Evolutionary conservation across 106 monocot genomes (phyloP), one percentile per base, ranked within the genome.

Genomic region (Dendrobium catenatum): DNA sequence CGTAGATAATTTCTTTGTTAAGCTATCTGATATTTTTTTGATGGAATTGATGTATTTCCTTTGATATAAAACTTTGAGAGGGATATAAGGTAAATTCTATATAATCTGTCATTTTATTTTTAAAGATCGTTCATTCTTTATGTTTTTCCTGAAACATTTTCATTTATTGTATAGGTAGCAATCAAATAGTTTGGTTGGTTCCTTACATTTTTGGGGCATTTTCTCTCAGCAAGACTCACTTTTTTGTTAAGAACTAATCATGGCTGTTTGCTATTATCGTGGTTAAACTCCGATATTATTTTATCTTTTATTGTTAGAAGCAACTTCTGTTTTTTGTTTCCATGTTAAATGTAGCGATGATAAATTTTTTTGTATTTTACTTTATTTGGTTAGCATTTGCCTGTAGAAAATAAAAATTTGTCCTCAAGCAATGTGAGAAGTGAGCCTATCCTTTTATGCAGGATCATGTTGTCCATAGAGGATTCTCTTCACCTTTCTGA

Each of bases 401-500:
- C 37, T 0, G 33, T 37, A 15, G 70, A 37, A 22, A 70, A 70
- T 11, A 37, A 70, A 70, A 70, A 70, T 42, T 16, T 74, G 18
- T 44, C 20, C 18, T 42, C 42, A 74, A 42, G 43, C 74, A 44
- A 42, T 74, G 42, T 70, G 29, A 70, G 70, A 70, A 70, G 37
- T 70, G 37, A 70, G 9, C 16, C 9, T 43, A 76, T 76, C 22
- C 24, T 26, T 55, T 37, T 78, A 47, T 91, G 82, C 92, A 98
- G 98, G 91, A 87, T 84, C 47, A 84, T 89, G 87, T 82, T 80
- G 5, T 86, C 75, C 79, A 80, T 98, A 33, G 89, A 98, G 83
- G 89, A 85, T 80, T 78, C 77, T 81, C 94, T 98, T 83, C 83
- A 88, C 55, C 94, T 98, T 68, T 98, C 93, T 8, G 66, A 89